Conservation (phyloP, 441 rosid genomes). For the Jatropha podagrica region DNA sequence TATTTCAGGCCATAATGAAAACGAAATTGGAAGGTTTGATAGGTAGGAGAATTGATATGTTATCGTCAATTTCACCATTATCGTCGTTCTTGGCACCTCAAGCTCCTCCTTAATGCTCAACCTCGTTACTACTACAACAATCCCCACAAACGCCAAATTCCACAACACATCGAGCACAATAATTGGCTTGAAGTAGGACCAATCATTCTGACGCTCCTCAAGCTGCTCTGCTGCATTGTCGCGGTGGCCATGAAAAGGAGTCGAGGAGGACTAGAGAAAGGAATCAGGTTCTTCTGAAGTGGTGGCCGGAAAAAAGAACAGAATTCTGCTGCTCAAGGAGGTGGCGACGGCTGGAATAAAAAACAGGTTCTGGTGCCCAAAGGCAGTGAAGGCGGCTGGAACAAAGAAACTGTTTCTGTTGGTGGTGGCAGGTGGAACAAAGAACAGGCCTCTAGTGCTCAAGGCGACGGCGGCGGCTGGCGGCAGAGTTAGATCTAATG, state of each 20-base stretch:
- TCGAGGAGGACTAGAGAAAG: background rate
- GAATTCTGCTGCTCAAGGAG: background rate
- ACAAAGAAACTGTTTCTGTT: too few relatives aligned
- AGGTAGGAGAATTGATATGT: conserved; percentile 71
- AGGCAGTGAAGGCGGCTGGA: too few relatives aligned
- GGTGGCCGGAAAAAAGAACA: conserved; percentile 20
- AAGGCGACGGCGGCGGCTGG: conserved; percentile 12
- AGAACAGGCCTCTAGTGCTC: conserved; percentile 10
- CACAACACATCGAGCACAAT: conserved; percentile 76
- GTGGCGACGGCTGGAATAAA: background rate
- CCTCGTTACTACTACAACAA: conserved; percentile 52
- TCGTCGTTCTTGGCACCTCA: conserved; percentile 62
- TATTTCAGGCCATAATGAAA: conserved; percentile 29
- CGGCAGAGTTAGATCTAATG: too few relatives aligned
- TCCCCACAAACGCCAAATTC: conserved; percentile 80
- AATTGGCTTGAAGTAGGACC: conserved; percentile 94
- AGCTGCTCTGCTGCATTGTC: conserved; percentile 95
- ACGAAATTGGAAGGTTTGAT: conserved; percentile 7
- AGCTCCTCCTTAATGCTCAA: conserved; percentile 66
- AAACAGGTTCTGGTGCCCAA: too few relatives aligned
- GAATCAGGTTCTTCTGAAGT: conserved; percentile 2
- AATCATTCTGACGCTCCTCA: conserved; percentile 88
- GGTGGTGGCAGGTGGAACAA: conserved; percentile 12
- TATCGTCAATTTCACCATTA: conserved; percentile 80
- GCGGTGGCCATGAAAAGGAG: too few relatives aligned